Percentiles rank a stretch among this genome's conserved stretches.
phyloP scores from a whole-genome alignment of 2,329 filamentous ascomycete species.

The Sporothrix dimorphospora region DNA sequence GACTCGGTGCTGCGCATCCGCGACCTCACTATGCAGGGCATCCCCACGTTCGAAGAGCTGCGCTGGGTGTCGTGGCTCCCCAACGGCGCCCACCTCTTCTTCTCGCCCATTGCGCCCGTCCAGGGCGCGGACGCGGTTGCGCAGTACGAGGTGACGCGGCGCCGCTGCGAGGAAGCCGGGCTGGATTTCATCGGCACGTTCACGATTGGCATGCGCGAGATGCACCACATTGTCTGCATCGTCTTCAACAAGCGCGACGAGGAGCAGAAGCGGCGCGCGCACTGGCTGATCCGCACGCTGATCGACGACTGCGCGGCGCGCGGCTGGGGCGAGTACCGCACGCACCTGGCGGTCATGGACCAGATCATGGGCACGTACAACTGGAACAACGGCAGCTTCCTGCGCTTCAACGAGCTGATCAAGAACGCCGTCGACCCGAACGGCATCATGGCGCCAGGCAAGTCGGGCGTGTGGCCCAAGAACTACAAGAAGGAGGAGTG shows the following conservation, averaged over 20 bases:
- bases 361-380: conserved; percentile 46
- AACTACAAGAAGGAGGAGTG: conserved; percentile 10
- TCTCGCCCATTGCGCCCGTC: conserved; percentile 55
- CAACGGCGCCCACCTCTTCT: conserved; percentile 54
- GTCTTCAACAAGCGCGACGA: conserved; percentile 47
- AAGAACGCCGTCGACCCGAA: conserved; percentile 49
- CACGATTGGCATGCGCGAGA: conserved; percentile 55
- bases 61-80: conserved; percentile 54
- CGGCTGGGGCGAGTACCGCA: conserved; percentile 48
- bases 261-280: conserved; percentile 37
- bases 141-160: conserved; percentile 48
- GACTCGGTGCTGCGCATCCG: conserved; percentile 45
- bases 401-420: conserved; percentile 45
- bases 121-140: conserved; percentile 50
- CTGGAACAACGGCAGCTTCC: conserved; percentile 43
- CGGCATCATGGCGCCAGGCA: conserved; percentile 50
- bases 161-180: conserved; percentile 46
- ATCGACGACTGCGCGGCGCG: conserved; percentile 42
- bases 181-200: conserved; percentile 57
- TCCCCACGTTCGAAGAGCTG: conserved; percentile 45
- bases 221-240: conserved; percentile 58
- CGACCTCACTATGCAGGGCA: conserved; percentile 41
- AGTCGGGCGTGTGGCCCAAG: conserved; percentile 19
- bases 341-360: conserved; percentile 46
- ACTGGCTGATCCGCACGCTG: conserved; percentile 42